A percentile compares a stretch with the other conserved stretches of the same genome.
Conservation (phyloP, 441 rosid genomes). For the Corymbia calophylla region DNA sequence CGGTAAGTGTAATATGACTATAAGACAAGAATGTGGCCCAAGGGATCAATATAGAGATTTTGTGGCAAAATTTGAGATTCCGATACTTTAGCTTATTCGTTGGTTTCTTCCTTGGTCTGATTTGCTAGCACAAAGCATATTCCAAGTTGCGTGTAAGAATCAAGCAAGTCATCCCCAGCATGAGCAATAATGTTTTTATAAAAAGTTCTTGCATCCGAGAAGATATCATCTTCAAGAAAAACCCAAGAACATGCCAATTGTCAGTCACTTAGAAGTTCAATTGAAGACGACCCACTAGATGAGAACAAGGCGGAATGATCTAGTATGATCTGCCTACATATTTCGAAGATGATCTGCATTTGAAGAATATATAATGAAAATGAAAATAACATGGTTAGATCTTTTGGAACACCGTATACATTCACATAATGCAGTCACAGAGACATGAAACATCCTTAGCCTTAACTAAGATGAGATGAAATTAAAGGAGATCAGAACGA, state of each 20-base stretch:
- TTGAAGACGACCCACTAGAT: too few relatives aligned
- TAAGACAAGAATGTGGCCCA: background rate
- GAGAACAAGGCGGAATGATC: background rate
- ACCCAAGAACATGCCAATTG: too few relatives aligned
- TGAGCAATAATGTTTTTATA: background rate
- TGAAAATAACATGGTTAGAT: background rate
- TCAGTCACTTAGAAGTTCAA: too few relatives aligned
- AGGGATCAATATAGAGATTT: background rate
- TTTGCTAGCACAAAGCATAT: background rate
- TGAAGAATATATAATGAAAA: background rate
- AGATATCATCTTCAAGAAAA: background rate
- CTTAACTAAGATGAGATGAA: background rate
- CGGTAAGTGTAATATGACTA: fast-evolving
- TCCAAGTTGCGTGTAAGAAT: background rate
- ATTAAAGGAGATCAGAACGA: background rate
- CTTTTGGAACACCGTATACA: background rate
- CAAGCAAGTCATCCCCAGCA: background rate
- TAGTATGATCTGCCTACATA: background rate
- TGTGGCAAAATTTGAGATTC: background rate
- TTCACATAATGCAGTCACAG: background rate
- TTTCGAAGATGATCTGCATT: background rate
- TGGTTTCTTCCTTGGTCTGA: background rate
- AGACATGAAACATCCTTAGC: background rate
- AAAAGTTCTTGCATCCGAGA: background rate
- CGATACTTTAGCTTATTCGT: background rate